Percentiles rank a stretch among this genome's conserved stretches.
Conservation (phyloP, 148 eudicot species). For the Rhododendron ovatum region DNA sequence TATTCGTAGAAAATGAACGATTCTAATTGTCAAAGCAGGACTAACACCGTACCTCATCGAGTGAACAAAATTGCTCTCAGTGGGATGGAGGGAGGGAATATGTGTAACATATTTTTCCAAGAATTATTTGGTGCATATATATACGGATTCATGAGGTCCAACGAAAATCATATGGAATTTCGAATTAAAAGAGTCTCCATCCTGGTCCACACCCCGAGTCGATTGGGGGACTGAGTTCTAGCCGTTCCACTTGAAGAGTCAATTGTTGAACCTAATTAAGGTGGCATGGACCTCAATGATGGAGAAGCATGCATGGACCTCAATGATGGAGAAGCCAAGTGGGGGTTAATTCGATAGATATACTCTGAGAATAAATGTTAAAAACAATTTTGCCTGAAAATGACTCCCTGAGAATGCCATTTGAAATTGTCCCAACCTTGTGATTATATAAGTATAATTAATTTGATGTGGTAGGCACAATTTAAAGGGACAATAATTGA, state of each 20-base stretch:
- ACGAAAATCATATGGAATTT: not conserved
- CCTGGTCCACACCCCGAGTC: too few species aligned
- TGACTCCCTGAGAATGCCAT: not conserved
- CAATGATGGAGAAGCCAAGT: not conserved
- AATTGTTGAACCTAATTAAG: not conserved
- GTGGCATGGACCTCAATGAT: not conserved
- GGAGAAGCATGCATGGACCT: too few species aligned
- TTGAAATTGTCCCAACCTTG: not conserved
- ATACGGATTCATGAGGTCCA: too few species aligned
- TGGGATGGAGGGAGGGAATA: too few species aligned
- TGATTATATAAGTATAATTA: too few species aligned
- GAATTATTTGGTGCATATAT: not conserved
- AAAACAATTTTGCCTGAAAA: not conserved
- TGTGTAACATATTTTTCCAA: not conserved
- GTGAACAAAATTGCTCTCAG: not conserved
- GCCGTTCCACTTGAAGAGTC: not conserved
- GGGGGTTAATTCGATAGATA: not conserved
- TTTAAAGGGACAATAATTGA: not conserved
- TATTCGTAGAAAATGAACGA: too few species aligned
- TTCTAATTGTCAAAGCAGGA: not conserved
- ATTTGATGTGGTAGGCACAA: not conserved
- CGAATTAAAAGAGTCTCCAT: too few species aligned
- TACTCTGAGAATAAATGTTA: not conserved
- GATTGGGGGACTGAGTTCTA: too few species aligned
- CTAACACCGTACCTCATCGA: too few species aligned